phyloP scores from a whole-genome alignment of 768 basidiomycete species.

The Tubosaeta brunneosetosa region DNA sequence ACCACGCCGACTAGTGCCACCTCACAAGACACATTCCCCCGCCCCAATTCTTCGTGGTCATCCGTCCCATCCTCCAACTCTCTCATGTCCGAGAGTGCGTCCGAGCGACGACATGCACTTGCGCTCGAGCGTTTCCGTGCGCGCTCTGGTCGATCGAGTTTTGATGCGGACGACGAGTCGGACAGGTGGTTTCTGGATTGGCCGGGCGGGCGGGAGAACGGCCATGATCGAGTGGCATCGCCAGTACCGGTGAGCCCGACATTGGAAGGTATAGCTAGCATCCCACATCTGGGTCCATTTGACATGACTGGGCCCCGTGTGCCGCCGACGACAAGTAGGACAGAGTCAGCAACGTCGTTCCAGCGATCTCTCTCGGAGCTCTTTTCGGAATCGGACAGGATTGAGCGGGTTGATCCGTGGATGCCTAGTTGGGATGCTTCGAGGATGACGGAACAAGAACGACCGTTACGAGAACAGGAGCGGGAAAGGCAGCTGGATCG shows the following conservation, averaged over 20 bases:
- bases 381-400: constrained; percentile 14
- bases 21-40: constrained; percentile 15
- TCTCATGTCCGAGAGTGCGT: constrained; percentile 41
- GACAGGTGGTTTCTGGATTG: constrained; percentile 21
- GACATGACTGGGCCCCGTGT: background rate
- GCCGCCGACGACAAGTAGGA: constrained; percentile 1
- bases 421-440: constrained; percentile 18
- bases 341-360: constrained; percentile 4
- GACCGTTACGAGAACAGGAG: constrained; percentile 4
- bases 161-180: constrained; percentile 23
- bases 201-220: constrained; percentile 9
- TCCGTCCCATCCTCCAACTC: constrained; percentile 36
- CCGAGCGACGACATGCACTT: constrained; percentile 36
- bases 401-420: constrained; percentile 10
- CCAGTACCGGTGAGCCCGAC: constrained; percentile 11
- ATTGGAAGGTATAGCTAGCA: constrained; percentile 12
- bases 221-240: constrained; percentile 9
- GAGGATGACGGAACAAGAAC: constrained; percentile 7
- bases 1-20: constrained; percentile 2
- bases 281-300: constrained; percentile 8
- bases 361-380: constrained; percentile 24
- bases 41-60: constrained; percentile 25
- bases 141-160: constrained; percentile 15
- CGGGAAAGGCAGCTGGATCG: constrained; percentile 11
- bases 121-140: constrained; percentile 36